phyloP scores from a whole-genome alignment of 257 asterid genomes.

The Parsonsia alboflavescens region DNA sequence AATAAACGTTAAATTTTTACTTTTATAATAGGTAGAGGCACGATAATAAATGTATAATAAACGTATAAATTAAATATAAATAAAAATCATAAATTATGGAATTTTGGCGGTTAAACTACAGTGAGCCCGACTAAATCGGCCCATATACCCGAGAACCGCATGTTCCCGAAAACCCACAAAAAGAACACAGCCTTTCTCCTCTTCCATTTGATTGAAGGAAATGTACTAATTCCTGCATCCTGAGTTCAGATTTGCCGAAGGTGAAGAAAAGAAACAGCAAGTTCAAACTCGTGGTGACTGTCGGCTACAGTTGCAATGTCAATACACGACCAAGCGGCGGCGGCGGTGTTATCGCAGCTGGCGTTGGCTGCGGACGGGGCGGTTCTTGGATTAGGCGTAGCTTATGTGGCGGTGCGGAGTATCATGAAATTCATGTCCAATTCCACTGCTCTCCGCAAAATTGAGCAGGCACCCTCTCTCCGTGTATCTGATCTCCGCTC shows the following conservation, averaged over 20 bases:
- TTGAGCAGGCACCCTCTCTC: constrained; percentile 52
- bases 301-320: constrained; percentile 39
- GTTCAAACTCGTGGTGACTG: background rate
- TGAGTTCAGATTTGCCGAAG: background rate
- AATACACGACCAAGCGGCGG: constrained; percentile 68
- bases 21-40: too few species aligned
- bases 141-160: background rate
- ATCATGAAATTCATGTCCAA: constrained; percentile 44
- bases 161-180: background rate
- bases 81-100: too few species aligned
- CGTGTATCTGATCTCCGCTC: constrained; percentile 70
- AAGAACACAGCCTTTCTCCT: too few species aligned
- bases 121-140: background rate
- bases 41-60: too few species aligned
- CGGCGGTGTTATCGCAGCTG: constrained; percentile 49
- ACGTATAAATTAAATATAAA: too few species aligned
- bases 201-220: too few species aligned
- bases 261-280: background rate
- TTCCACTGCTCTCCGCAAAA: constrained; percentile 59
- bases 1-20: too few species aligned
- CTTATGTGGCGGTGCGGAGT: constrained; percentile 67
- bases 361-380: constrained; percentile 76
- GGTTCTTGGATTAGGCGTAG: constrained; percentile 59
- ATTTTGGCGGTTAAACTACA: background rate
- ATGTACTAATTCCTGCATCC: too few species aligned